phyloP scores from a whole-genome alignment of 129 eudicot species.

The Chrysanthemum lavandulifolium region DNA sequence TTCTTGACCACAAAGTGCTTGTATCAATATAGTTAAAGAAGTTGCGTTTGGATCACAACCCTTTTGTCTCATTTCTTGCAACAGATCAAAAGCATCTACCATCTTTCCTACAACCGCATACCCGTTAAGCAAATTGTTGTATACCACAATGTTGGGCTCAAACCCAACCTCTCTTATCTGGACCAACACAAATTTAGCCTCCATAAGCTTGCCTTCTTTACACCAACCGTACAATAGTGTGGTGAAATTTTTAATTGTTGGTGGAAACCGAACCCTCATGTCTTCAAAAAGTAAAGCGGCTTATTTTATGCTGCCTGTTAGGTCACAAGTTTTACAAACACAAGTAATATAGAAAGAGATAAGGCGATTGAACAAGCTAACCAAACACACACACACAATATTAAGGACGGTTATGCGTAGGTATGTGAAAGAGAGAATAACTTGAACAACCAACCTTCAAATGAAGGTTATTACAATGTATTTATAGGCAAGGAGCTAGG shows the following conservation, averaged over 20 bases:
- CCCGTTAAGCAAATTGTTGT: conserved; percentile 63
- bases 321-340: no score
- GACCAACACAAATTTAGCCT: no score
- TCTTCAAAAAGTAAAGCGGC: conserved; percentile 81
- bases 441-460: no score
- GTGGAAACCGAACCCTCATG: conserved; percentile 61
- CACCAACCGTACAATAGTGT: conserved; percentile 80
- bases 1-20: conserved; percentile 57
- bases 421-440: no score
- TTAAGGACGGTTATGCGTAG: no score
- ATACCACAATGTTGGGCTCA: conserved; percentile 61
- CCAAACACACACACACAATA: no score
- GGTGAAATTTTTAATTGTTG: conserved; percentile 69
- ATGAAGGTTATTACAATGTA: no score
- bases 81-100: conserved; percentile 67
- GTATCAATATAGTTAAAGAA: conserved; percentile 58
- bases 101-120: conserved; percentile 59
- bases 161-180: no score
- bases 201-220: conserved; percentile 19
- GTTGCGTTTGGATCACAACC: conserved; percentile 60
- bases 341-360: no score
- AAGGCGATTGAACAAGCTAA: no score
- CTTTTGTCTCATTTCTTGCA: conserved; percentile 62
- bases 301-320: conserved; percentile 74
- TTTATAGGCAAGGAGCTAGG: no score